phyloP scores from a whole-genome alignment of 2,329 filamentous ascomycete species.

The Truncatella angustata region DNA sequence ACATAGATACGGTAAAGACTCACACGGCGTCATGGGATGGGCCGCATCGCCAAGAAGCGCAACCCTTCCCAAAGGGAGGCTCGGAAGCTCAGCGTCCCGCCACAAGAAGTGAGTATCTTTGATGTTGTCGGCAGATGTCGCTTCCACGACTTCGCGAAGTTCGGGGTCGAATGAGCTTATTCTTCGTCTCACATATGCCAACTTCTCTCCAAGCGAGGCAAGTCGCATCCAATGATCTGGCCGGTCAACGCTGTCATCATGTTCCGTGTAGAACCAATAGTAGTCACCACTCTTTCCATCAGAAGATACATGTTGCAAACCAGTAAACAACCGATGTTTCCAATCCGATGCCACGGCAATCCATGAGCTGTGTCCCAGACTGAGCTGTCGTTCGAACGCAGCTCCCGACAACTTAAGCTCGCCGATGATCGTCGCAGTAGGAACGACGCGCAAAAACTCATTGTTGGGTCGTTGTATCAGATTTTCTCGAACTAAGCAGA shows the following conservation, averaged over 20 bases:
- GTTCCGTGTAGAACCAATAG: slow-evolving; percentile 26
- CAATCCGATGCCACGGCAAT: background rate
- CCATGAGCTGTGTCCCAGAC: slow-evolving; percentile 24
- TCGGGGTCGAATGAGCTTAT: slow-evolving; percentile 15
- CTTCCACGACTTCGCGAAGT: slow-evolving; percentile 19
- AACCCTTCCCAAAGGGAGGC: slow-evolving; percentile 30
- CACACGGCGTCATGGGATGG: slow-evolving; percentile 46
- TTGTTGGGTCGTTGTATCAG: background rate
- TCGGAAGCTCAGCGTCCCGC: slow-evolving; percentile 14
- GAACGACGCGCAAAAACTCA: background rate
- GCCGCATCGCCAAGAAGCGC: slow-evolving; percentile 44
- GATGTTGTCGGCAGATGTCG: slow-evolving; percentile 15
- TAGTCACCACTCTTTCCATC: slow-evolving; percentile 21
- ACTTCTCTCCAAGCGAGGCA: slow-evolving; percentile 48
- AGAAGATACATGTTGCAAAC: slow-evolving; percentile 19
- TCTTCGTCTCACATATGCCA: slow-evolving; percentile 36
- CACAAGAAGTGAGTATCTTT: slow-evolving; percentile 2
- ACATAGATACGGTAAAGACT: no score
- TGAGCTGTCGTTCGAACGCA: slow-evolving; percentile 24
- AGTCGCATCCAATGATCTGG: slow-evolving; percentile 79
- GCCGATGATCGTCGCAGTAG: slow-evolving; percentile 17
- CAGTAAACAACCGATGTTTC: slow-evolving; percentile 19
- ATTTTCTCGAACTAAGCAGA: slow-evolving; percentile 15
- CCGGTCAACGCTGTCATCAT: slow-evolving; percentile 47
- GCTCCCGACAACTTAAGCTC: slow-evolving; percentile 20